Evolutionary conservation across 352 stramenopile species (phyloP).

Genomic region (Phytophthora europaea): DNA sequence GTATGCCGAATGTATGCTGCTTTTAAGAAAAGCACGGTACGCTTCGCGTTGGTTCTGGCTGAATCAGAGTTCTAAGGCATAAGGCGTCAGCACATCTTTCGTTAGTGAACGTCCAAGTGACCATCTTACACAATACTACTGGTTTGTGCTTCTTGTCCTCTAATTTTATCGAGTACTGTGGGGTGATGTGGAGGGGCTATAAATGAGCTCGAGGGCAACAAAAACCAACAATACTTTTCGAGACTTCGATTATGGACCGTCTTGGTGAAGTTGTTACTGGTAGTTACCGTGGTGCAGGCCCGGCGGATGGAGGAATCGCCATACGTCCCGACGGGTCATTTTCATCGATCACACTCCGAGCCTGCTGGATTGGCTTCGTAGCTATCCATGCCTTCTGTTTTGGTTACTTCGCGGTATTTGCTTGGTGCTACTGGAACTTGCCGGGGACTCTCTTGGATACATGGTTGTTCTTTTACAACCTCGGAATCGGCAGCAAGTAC

Average conservation of each 20-base stretch:
- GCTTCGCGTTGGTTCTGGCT: slow-evolving; percentile 74
- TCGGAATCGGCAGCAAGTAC: slow-evolving; percentile 16
- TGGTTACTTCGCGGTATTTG: slow-evolving; percentile 17
- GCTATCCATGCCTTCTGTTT: slow-evolving; percentile 19
- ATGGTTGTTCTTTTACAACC: slow-evolving; percentile 17
- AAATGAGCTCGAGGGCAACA: not conserved
- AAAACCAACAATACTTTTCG: not conserved
- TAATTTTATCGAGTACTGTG: not conserved
- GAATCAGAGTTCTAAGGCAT: slow-evolving; percentile 79
- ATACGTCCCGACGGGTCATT: slow-evolving; percentile 8
- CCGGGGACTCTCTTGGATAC: slow-evolving; percentile 12
- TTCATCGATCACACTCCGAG: slow-evolving; percentile 1
- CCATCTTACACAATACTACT: not conserved
- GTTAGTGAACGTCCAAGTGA: not conserved
- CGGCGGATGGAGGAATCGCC: not conserved
- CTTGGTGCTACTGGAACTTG: slow-evolving; percentile 30
- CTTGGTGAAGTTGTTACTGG: not conserved
- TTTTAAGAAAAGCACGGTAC: slow-evolving; percentile 82
- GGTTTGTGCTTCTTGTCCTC: not conserved
- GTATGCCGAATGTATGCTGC: slow-evolving; percentile 86
- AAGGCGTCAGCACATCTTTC: not conserved
- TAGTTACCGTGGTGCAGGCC: not conserved
- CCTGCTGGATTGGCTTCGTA: slow-evolving; percentile 25
- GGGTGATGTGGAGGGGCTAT: not conserved
- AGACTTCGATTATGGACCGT: not conserved